These are phyloP conservation scores for Aspergillus uvarum DNA, from an alignment of 2,329 filamentous ascomycete genomes.

Conservation along the genomic window DNA sequence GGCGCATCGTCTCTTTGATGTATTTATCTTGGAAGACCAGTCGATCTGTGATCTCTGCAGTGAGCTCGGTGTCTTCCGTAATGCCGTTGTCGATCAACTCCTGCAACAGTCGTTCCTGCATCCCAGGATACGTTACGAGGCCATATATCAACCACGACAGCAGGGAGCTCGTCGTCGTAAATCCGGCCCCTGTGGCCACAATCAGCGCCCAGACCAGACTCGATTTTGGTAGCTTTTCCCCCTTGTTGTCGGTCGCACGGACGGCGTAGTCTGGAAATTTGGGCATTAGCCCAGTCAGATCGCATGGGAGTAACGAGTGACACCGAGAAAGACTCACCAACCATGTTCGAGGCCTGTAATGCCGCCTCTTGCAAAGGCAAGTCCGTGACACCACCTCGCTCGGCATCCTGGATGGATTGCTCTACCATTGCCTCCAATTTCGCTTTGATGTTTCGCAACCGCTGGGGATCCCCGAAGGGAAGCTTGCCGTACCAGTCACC, in stretches of 20 bases:
- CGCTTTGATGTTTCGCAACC: conserved; percentile 30
- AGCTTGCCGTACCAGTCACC: conserved; percentile 58
- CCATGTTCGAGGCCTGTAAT: conserved; percentile 40
- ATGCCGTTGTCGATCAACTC: conserved; percentile 56
- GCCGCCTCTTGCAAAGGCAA: conserved; percentile 47
- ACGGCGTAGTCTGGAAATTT: conserved; percentile 49
- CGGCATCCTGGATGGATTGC: conserved; percentile 23
- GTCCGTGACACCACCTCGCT: conserved; percentile 26
- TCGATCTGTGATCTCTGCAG: conserved; percentile 49
- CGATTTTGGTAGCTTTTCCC: conserved; percentile 53
- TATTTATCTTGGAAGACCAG: conserved; percentile 46
- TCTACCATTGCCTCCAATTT: conserved; percentile 24
- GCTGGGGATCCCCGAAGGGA: conserved; percentile 58
- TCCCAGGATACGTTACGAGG: conserved; percentile 54
- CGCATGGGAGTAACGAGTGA: not conserved
- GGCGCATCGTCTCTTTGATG: conserved; percentile 62
- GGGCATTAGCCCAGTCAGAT: not conserved
- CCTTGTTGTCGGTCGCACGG: conserved; percentile 55
- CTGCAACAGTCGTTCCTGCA: conserved; percentile 59
- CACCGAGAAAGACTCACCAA: conserved; percentile 26
- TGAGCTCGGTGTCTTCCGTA: conserved; percentile 46
- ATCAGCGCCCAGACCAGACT: conserved; percentile 47
- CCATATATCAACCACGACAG: conserved; percentile 60
- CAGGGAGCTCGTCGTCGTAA: conserved; percentile 60
- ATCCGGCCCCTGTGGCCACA: conserved; percentile 58